Evolutionary conservation across 495 filamentous ascomycete genomes (phyloP), one percentile per base, ranked within the genome.

Genomic region (Tuber indicum): DNA sequence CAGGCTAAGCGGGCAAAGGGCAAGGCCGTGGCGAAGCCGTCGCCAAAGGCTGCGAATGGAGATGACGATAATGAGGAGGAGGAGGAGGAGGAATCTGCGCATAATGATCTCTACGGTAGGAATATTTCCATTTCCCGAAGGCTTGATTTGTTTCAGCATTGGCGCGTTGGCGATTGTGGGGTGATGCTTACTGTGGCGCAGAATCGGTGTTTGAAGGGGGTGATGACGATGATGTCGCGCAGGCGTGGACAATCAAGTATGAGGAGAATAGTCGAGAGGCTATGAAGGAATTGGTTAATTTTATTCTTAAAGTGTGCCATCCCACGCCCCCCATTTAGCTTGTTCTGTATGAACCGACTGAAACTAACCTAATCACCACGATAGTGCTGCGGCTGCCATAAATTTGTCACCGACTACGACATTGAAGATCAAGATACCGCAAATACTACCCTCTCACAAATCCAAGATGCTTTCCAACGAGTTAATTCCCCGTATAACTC

Each of bases 241-340:
- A 90, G 26, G 87, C 91, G 70, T 98, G 94, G 95, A 87, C 94
- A 72, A 85, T 87, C 45, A 87, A 87, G 79, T 98, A 95, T 86
- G 87, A 91, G 73, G 86, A 88, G 46, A 85, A 95, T 79, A 89
- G 91, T 72, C 83, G 88, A 3, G 85, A 86, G 45, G 92, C 93
- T 9, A 88, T 97, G 84, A 89, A 90, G 17, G 93, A 97, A 58
- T 85, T 99, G 77, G 88, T 99, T 74, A 98, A 97, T 83, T 94
- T 97, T 80, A 90, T 97, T 36, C 86, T 99, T 6, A 89, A 91
- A 82, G 91, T 77, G 75, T 46, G 71, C 23, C 21, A 26, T n/a
- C 42, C 41, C 16, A 23, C 17, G 5, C 26, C 41, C 21, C 39
- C 43, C 41, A 47, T 16, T 45, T 10, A 23, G 16, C 32, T 17